Evolutionary conservation across 106 monocot species (phyloP), one percentile per base, ranked within the genome.

Genomic region (Xerophyta viscosa): DNA sequence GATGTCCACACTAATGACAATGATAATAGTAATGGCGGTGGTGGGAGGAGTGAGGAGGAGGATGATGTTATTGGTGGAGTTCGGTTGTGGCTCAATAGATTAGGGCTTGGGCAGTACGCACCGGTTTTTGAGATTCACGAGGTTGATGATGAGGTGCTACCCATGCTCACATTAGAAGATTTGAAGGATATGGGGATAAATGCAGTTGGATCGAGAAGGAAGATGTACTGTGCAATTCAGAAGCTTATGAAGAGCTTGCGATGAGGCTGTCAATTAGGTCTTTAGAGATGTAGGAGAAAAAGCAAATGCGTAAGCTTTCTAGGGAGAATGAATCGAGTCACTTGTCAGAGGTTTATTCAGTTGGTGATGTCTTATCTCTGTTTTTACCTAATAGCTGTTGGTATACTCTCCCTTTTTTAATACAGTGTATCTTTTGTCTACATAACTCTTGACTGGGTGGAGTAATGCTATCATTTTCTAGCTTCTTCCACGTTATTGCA

Each of bases 181-280:
- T 49, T 99, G 51, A 90, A 72, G 64, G 90, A 99, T 29, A 99
- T 99, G 98, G 90, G 86, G 30, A 99, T 99, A 9, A 83, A 41
- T 53, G 90, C 98, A 0, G 86, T 99, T 11, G 98, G 98, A 9
- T 77, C 98, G 1, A 73, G 83, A 58, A 67, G 98, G 69, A 99
- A 99, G 65, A 65, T 99, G 61, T 83, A 58, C 57, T 82, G 62
- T 55, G 98, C 90, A 8, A 90, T 99, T 20, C 83, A 99, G 61
- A 80, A 77, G 58, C 77, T 99, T 25, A 46, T 60, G 48, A 84
- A 73, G 61, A 55, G 53, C n/a, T n/a, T 41, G 39, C 23, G 15
- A 49, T 15, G 63, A 27, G 15, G 2, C 39, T 12, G 15, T 3
- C n/a, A n/a, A n/a, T 10, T 12, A 12, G 15, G 39, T 39, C 1